Conservation (phyloP, 73 alveolate genomes). For the Stentor coeruleus region DNA sequence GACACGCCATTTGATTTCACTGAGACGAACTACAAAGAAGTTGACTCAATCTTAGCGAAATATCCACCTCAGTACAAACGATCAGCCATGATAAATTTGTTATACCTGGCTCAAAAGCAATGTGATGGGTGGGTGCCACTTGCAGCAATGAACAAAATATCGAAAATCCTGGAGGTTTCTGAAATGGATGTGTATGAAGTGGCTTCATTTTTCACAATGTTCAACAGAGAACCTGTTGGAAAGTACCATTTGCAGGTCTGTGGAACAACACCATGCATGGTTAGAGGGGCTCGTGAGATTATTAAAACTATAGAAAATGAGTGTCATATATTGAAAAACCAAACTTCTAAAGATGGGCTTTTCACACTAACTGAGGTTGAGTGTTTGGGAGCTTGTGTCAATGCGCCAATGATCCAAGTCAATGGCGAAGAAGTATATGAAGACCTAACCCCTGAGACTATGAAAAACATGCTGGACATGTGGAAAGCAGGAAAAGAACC, state of each 20-base stretch:
- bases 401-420: conserved; percentile 93
- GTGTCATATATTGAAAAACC: conserved; percentile 54
- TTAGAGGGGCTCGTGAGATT: conserved; percentile 78
- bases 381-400: conserved; percentile 89
- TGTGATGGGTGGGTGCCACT: conserved; percentile 78
- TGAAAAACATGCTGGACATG: conserved; percentile 4
- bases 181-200: conserved; percentile 86
- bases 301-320: conserved; percentile 69
- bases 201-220: conserved; percentile 85
- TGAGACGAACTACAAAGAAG: conserved; percentile 66
- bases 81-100: conserved; percentile 70
- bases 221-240: conserved; percentile 83
- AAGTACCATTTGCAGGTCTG: conserved; percentile 87
- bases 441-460: conserved; percentile 79
- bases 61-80: conserved; percentile 80
- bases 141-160: conserved; percentile 87
- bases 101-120: conserved; percentile 73
- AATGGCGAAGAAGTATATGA: conserved; percentile 88
- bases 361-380: conserved; percentile 87
- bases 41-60: conserved; percentile 52
- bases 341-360: conserved; percentile 79
- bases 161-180: conserved; percentile 78
- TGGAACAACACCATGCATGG: conserved; percentile 93
- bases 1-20: conserved; percentile 78
- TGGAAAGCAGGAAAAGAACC: conserved; percentile 55